Conservation (phyloP, 208 protist species). For the Novymonas esmeraldas region DNA sequence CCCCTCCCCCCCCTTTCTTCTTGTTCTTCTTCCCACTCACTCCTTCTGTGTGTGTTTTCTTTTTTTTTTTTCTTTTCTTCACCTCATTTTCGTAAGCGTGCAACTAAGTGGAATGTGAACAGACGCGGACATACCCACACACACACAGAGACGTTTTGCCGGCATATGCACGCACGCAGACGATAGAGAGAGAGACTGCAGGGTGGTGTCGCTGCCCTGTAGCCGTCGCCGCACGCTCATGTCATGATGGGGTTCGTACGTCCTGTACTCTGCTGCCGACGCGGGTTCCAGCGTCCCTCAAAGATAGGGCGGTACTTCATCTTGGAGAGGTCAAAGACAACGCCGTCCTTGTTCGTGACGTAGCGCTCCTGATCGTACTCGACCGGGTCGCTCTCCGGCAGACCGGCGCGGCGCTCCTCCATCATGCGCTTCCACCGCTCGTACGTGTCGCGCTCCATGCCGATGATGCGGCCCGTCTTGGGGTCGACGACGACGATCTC, state of each 20-base stretch:
- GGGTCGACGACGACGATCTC: slow-evolving; percentile 88
- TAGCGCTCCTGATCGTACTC: slow-evolving; percentile 91
- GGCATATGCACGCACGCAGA: neutral
- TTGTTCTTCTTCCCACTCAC: too few species aligned
- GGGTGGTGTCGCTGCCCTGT: neutral
- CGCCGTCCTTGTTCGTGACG: slow-evolving; percentile 87
- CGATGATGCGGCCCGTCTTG: slow-evolving; percentile 88
- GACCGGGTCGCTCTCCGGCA: slow-evolving; percentile 79
- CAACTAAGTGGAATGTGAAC: too few species aligned
- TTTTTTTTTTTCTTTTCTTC: too few species aligned
- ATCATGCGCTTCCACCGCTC: slow-evolving; percentile 87
- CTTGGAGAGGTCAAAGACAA: slow-evolving; percentile 88
- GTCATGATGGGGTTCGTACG: slow-evolving; percentile 87
- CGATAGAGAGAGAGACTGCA: neutral
- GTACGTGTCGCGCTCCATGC: slow-evolving; percentile 87
- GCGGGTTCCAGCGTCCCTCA: slow-evolving; percentile 84
- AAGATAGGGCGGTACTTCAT: slow-evolving; percentile 89
- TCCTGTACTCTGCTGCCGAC: slow-evolving; percentile 82
- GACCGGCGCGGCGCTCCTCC: slow-evolving; percentile 64
- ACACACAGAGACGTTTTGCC: too few species aligned
- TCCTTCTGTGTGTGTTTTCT: too few species aligned
- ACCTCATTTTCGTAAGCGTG: too few species aligned
- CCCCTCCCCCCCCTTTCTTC: too few species aligned
- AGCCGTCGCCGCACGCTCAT: slow-evolving; percentile 15
- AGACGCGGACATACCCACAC: too few species aligned